Conservation (phyloP, 2,329 filamentous ascomycete species). For the Neocucurbitaria cava region DNA sequence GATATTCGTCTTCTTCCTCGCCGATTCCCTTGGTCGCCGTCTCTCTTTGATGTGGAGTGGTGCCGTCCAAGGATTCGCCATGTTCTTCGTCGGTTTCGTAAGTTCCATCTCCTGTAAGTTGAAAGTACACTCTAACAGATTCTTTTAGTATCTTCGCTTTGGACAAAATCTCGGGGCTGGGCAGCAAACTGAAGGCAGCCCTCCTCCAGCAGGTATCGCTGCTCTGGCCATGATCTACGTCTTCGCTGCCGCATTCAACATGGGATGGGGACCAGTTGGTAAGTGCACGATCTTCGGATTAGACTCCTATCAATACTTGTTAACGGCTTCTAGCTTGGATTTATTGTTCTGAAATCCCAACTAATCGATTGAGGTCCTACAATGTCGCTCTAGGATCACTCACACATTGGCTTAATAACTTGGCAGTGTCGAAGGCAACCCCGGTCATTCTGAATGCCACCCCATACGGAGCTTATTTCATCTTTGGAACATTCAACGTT, state of each 20-base stretch:
- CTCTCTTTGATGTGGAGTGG: not conserved
- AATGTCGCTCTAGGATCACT: not conserved
- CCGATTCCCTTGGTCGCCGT: not conserved
- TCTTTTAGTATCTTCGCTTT: not conserved
- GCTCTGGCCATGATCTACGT: not conserved
- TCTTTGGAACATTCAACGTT: not conserved
- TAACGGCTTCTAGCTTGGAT: not conserved
- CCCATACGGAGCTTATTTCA: not conserved
- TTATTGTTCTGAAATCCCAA: not conserved
- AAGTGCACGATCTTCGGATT: not conserved
- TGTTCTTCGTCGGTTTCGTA: not conserved
- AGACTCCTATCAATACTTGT: not conserved
- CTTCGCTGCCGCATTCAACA: not conserved
- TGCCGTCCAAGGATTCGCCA: not conserved
- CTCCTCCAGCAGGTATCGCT: not conserved
- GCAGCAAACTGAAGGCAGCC: not conserved
- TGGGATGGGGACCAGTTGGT: not conserved
- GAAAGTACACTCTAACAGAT: not conserved
- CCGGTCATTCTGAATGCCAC: not conserved
- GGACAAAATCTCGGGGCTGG: not conserved
- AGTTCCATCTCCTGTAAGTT: not conserved
- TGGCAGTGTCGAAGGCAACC: not conserved
- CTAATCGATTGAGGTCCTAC: not conserved
- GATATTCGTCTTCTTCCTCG: not conserved
- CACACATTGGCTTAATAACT: not conserved